Percentiles rank a stretch among this genome's conserved stretches.
Evolutionary conservation across 768 basidiomycete genomes (phyloP).

Genomic region (Pisolithus sp.): DNA sequence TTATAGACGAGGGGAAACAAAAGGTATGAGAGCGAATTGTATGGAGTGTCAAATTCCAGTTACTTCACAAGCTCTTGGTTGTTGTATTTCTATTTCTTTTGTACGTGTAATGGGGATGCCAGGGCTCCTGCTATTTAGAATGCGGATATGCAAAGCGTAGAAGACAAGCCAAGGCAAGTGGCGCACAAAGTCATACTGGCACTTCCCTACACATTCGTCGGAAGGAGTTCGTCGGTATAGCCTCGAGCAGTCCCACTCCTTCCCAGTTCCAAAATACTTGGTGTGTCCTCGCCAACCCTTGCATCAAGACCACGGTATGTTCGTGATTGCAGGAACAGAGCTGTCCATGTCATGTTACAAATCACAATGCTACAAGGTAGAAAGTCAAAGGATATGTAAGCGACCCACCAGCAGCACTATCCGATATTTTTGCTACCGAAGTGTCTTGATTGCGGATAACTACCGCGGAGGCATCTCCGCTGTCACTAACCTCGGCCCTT

Average conservation of each 20-base stretch:
- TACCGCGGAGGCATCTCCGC: conserved; percentile 36
- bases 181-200: not conserved
- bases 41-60: not conserved
- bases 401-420: conserved; percentile 66
- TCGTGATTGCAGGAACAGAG: conserved; percentile 62
- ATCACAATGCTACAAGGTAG: not conserved
- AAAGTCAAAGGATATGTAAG: conserved; percentile 1
- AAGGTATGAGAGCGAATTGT: not conserved
- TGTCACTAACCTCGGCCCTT: conserved; percentile 10
- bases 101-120: too few relatives aligned
- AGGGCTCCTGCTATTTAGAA: too few relatives aligned
- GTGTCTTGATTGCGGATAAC: conserved; percentile 60
- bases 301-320: conserved; percentile 79
- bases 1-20: not conserved
- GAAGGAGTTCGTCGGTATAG: conserved; percentile 52
- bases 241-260: conserved; percentile 84
- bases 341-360: conserved; percentile 31
- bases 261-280: conserved; percentile 82
- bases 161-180: not conserved
- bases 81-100: not conserved
- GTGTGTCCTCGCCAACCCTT: conserved; percentile 69
- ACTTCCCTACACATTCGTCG: not conserved
- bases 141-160: too few relatives aligned
- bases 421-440: conserved; percentile 45
- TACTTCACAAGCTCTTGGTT: not conserved